Base-by-base conservation (phyloP, 2,329 filamentous ascomycete species). In the Zymoseptoria passerinii region DNA sequence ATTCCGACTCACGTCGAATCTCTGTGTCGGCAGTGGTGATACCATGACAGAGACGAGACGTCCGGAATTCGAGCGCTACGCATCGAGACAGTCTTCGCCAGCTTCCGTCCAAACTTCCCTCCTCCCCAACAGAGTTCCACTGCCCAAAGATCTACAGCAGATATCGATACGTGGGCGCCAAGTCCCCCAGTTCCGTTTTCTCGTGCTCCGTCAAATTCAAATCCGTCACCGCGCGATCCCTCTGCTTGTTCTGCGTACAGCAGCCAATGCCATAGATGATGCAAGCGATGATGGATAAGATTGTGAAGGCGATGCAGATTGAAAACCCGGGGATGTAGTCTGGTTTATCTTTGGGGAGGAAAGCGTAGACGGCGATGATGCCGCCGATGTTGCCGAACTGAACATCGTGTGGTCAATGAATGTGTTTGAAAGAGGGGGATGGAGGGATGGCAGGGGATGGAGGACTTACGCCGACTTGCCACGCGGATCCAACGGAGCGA, bases 251-350 rank as follows among this genome's bases (percentile, higher is more conserved):
- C 71, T 85, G 80, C 61, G 72, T 70, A 64, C 73, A 74, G 59
- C 88, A 84, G 1, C 79, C 80, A 3, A 80, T 63, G 1, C 80
- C 82, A 68, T 92, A 92, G 0, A 79, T 57, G 16, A 76, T 70
- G 65, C 84, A 88, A 9, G 82, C 78, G 2, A 86, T 65, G 16
- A 82, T 83, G 55, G 85, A 87, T 28, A 96, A 70, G 54, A 83
- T 81, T 8, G 86, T 81, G 67, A 95, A 95, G 0, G 80, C 83
- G 4, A 95, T 79, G 68, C 84, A 87, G 62, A 96, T 90, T 56
- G 80, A 81, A 73, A 94, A 95, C 0, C 91, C 92, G 0, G 80
- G 84, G 6, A 77, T 81, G 72, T 87, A 95, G 20, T 73, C 68
- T 0, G 89, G 89, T 1, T 82, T 81, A 70, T 96, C 90, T 55